Evolutionary conservation across 306 rosid genomes (phyloP).

Genomic region (Astragalus glycyphyllos): DNA sequence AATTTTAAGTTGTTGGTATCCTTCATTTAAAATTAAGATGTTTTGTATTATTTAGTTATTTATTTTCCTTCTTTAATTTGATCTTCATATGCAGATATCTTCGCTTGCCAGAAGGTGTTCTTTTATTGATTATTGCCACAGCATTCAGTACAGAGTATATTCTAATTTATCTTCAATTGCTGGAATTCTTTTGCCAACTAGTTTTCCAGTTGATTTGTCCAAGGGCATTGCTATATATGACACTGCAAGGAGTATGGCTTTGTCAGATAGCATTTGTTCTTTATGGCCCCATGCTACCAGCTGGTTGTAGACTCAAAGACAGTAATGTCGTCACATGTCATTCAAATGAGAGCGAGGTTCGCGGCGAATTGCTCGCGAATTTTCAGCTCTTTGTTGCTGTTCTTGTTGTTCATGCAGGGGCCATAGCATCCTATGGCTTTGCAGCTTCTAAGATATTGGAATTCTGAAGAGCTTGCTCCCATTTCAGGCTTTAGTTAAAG

Average conservation of each 20-base stretch:
- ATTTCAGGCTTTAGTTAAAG: constrained; percentile 27
- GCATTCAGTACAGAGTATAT: constrained; percentile 79
- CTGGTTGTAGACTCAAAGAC: constrained; percentile 69
- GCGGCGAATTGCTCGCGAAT: constrained; percentile 78
- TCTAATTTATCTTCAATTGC: constrained; percentile 62
- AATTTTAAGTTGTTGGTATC: constrained; percentile 3
- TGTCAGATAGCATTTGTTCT: constrained; percentile 84
- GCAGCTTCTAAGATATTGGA: constrained; percentile 59
- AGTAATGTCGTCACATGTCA: constrained; percentile 58
- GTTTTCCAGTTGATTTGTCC: constrained; percentile 72
- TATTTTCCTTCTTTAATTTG: background rate
- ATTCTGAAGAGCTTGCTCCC: constrained; percentile 38
- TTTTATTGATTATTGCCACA: constrained; percentile 63
- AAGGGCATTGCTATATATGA: constrained; percentile 62
- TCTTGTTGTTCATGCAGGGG: constrained; percentile 58
- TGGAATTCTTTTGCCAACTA: constrained; percentile 66
- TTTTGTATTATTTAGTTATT: background rate
- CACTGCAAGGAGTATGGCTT: constrained; percentile 85
- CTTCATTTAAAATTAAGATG: background rate
- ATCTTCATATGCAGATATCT: constrained; percentile 49
- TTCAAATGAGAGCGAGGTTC: constrained; percentile 60
- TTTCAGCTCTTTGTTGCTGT: constrained; percentile 64
- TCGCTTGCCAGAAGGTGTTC: constrained; percentile 66
- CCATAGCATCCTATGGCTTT: constrained; percentile 54
- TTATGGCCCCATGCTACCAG: constrained; percentile 82